phyloP scores from a whole-genome alignment of 164 flowering plant genomes.

The Malania oleifera region DNA sequence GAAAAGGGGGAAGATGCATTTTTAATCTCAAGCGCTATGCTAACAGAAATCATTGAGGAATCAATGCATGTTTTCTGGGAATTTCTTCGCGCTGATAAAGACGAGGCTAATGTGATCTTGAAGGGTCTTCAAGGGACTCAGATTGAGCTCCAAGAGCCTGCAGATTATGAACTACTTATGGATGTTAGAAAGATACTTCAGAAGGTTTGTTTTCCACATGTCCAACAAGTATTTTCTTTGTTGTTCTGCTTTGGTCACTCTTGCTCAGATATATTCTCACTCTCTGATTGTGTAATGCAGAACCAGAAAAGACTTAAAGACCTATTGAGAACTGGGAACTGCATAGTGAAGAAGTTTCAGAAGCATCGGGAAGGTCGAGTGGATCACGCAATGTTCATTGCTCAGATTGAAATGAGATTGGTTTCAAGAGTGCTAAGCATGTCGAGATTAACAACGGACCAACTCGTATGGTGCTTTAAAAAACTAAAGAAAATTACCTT shows the following conservation, averaged over 20 bases:
- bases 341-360: conserved; percentile 64
- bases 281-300: conserved; percentile 54
- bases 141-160: conserved; percentile 35
- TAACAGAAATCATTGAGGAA: conserved; percentile 42
- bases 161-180: conserved; percentile 39
- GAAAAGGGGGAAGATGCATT: conserved; percentile 29
- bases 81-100: conserved; percentile 56
- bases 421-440: conserved; percentile 65
- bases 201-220: conserved; percentile 41
- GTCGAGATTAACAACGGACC: conserved; percentile 61
- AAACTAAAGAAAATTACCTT: conserved; percentile 50
- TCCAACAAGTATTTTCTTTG: background rate
- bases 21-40: conserved; percentile 28
- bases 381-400: conserved; percentile 27
- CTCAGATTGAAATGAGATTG: conserved; percentile 60
- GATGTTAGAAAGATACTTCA: conserved; percentile 40
- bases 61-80: conserved; percentile 62
- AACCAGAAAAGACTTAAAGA: conserved; percentile 75
- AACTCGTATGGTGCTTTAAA: conserved; percentile 66
- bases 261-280: too few species aligned
- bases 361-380: conserved; percentile 33
- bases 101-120: conserved; percentile 17
- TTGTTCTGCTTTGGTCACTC: too few species aligned
- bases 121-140: conserved; percentile 26
- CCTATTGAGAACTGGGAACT: conserved; percentile 51